Conservation (phyloP, 2,329 filamentous ascomycete genomes). For the Chaetothyriales sp. region DNA sequence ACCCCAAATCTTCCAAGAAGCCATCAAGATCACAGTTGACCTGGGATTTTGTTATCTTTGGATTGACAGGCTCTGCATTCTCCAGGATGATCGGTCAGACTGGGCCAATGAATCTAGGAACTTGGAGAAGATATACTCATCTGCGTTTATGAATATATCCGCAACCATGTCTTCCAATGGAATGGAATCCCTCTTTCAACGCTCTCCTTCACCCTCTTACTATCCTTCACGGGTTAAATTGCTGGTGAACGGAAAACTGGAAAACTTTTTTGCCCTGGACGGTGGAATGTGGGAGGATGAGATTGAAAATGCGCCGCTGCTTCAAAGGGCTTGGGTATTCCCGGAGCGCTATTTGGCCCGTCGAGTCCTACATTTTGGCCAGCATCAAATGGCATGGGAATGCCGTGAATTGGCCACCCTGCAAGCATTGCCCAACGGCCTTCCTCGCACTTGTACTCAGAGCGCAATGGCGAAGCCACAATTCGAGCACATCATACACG, state of each 20-base stretch:
- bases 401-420: constrained; percentile 1
- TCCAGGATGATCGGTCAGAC: constrained; percentile 15
- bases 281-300: not conserved
- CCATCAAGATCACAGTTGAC: constrained; percentile 10
- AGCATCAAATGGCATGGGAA: constrained; percentile 6
- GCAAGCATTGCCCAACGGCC: constrained; percentile 1
- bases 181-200: not conserved
- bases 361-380: constrained; percentile 5
- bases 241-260: not conserved
- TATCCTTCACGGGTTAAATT: not conserved
- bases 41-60: constrained; percentile 16
- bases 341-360: constrained; percentile 7
- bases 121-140: constrained; percentile 8
- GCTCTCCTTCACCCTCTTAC: not conserved
- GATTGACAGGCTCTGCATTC: constrained; percentile 19
- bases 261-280: not conserved
- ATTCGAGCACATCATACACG: no score
- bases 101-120: constrained; percentile 10
- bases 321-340: constrained; percentile 5
- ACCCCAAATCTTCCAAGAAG: constrained; percentile 18
- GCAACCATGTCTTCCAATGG: constrained; percentile 1
- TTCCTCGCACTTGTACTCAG: not conserved
- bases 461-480: no score
- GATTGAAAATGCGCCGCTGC: constrained; percentile 1
- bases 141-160: constrained; percentile 3